Base-by-base conservation (phyloP, 2,329 filamentous ascomycete genomes). In the Microdochium paspali region DNA sequence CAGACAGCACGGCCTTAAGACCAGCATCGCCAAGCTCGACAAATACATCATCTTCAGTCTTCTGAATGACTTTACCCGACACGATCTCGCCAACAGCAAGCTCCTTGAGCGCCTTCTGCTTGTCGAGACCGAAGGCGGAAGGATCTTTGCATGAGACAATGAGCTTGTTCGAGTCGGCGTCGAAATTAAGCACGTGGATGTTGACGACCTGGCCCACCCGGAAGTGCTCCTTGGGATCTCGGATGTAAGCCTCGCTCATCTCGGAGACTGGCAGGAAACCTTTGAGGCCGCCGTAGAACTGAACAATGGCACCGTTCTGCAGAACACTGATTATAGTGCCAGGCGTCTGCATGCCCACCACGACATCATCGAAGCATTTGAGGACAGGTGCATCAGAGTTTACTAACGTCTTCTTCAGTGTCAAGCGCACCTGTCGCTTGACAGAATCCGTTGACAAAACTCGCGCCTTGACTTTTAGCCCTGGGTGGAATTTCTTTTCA, bases 161-260 rank as follows among this genome's bases (percentile, higher is more conserved):
- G 54, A 98, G 78, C 54, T 85, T 84, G 51, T 77, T 74, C 32
- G 78, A 72, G 49, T 85, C 80, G 1, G 82, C 71, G 56, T 95
- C 82, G 45, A 96, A 81, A 45, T 84, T 86, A 28, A 95, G 66
- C n/a, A 94, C 82, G 58, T 91, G 87, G 20, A 96, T 87, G 58
- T 82, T 94, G 54, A 98, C 85, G 2, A 95, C 91, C 63, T 98
- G 93, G 1, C 93, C 94, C 40, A 82, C 69, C 30, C 85, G 82
- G 71, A 98, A 98, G 66, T 97, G 90, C 59, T 94, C 83, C 43
- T 79, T 80, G 4, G 93, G 90, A 59, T 96, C 87, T 55, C 85
- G 80, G 58, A 98, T 96, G 61, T 85, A 96, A 10, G 90, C 90
- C 63, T 98, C 93, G 62, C 93, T 97, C 93, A 98, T 98, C 66